Conservation (phyloP, 495 filamentous ascomycete genomes). For the Daldinia caldariorum region DNA sequence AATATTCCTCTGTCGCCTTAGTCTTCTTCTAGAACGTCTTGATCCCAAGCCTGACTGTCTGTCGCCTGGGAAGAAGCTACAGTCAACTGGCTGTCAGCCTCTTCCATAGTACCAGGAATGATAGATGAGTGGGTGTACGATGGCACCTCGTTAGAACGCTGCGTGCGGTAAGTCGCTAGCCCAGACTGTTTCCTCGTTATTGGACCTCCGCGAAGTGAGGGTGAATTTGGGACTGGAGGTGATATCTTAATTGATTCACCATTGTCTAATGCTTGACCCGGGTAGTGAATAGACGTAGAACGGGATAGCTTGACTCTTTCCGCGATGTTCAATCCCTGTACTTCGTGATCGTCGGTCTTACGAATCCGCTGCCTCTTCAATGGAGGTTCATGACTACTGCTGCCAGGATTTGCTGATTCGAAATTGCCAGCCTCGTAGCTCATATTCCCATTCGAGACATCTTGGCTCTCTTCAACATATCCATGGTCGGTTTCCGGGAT, state of each 20-base stretch:
- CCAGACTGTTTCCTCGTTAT: constrained; percentile 9
- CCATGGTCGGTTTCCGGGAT: neutral
- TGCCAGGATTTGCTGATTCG: neutral
- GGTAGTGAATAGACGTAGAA: constrained; percentile 33
- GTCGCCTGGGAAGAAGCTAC: constrained; percentile 21
- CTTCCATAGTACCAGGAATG: neutral
- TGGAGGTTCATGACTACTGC: constrained; percentile 1
- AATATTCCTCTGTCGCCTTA: neutral
- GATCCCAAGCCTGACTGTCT: neutral
- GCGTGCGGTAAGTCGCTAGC: constrained; percentile 20
- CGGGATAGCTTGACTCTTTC: constrained; percentile 27
- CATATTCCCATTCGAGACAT: neutral
- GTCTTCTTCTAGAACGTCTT: neutral
- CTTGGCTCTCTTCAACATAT: constrained; percentile 8
- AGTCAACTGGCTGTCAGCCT: constrained; percentile 17
- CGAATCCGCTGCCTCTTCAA: constrained; percentile 16
- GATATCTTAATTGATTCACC: neutral
- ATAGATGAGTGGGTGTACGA: constrained; percentile 11
- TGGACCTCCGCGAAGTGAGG: constrained; percentile 3
- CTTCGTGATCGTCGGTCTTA: neutral
- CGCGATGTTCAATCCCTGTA: neutral
- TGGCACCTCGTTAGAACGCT: neutral
- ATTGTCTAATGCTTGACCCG: neutral
- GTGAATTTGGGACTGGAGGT: neutral
- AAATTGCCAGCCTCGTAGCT: neutral